Percentiles rank a stretch among this genome's conserved stretches.
Evolutionary conservation across 2,329 filamentous ascomycete genomes (phyloP).

Genomic region (Cercospora brassicicola): DNA sequence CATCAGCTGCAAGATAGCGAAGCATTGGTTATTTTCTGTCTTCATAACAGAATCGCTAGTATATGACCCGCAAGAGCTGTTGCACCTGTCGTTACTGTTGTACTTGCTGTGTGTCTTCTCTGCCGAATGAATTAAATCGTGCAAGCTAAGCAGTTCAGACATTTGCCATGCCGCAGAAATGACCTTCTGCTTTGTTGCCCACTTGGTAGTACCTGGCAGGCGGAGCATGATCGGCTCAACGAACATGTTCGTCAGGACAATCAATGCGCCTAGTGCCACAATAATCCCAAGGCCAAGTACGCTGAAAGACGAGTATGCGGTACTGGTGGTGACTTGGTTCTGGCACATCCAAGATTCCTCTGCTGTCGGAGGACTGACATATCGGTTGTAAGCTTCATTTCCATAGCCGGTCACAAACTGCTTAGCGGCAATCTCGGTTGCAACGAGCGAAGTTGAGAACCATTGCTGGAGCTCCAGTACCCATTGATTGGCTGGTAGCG

Average conservation of each 20-base stretch:
- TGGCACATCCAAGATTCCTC: conserved; percentile 2
- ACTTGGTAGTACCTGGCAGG: background rate
- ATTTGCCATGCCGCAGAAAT: background rate
- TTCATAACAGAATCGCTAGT: background rate
- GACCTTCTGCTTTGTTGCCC: background rate
- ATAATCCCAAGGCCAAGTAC: conserved; percentile 4
- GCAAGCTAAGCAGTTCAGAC: background rate
- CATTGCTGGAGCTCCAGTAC: background rate
- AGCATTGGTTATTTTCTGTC: background rate
- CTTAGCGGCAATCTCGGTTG: background rate
- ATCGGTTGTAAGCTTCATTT: background rate
- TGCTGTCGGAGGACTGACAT: background rate
- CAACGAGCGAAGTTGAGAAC: background rate
- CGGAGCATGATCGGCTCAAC: background rate
- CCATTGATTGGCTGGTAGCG: background rate
- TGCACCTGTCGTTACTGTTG: background rate
- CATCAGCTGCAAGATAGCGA: background rate
- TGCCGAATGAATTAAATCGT: background rate
- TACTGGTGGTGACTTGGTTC: conserved; percentile 3
- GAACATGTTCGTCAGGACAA: background rate
- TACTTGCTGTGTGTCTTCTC: background rate
- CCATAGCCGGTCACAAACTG: background rate
- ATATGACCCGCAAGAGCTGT: background rate
- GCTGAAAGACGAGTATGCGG: conserved; percentile 2
- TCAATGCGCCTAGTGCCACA: background rate